phyloP scores from a whole-genome alignment of 2,329 filamentous ascomycete genomes.

The Chalara sp. region DNA sequence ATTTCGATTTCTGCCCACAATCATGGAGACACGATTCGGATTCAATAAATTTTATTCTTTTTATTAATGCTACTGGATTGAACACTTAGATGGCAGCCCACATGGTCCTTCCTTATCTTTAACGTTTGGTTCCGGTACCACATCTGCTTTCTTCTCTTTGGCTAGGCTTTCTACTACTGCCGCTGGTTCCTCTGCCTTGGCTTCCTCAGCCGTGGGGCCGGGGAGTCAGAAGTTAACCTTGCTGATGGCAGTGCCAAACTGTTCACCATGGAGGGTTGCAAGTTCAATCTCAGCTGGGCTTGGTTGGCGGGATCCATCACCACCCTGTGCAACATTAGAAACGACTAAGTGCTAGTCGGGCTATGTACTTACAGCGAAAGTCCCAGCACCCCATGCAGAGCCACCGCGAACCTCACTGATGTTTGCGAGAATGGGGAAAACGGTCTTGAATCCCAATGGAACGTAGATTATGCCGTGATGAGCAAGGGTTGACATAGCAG shows the following conservation, averaged over 20 bases:
- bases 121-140: slow-evolving; percentile 27
- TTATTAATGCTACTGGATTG: slow-evolving; percentile 33
- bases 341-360: background rate
- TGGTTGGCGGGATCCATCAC: slow-evolving; percentile 81
- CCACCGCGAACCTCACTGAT: slow-evolving; percentile 79
- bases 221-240: slow-evolving; percentile 77
- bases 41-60: no score
- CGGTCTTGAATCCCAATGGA: slow-evolving; percentile 84
- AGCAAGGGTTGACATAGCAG: slow-evolving; percentile 74
- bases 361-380: slow-evolving; percentile 57
- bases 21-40: no score
- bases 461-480: slow-evolving; percentile 97
- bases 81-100: slow-evolving; percentile 69
- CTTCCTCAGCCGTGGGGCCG: slow-evolving; percentile 36
- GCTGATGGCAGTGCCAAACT: slow-evolving; percentile 70
- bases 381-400: slow-evolving; percentile 87
- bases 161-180: no score
- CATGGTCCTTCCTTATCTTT: slow-evolving; percentile 63
- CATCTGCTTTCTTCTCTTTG: no score
- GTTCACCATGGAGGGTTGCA: slow-evolving; percentile 75
- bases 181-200: no score
- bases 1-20: no score
- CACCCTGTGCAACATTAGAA: slow-evolving; percentile 32
- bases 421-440: slow-evolving; percentile 64
- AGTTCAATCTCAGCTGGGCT: slow-evolving; percentile 67